phyloP scores from a whole-genome alignment of 495 filamentous ascomycete genomes.

The Penicillium coprophilum region DNA sequence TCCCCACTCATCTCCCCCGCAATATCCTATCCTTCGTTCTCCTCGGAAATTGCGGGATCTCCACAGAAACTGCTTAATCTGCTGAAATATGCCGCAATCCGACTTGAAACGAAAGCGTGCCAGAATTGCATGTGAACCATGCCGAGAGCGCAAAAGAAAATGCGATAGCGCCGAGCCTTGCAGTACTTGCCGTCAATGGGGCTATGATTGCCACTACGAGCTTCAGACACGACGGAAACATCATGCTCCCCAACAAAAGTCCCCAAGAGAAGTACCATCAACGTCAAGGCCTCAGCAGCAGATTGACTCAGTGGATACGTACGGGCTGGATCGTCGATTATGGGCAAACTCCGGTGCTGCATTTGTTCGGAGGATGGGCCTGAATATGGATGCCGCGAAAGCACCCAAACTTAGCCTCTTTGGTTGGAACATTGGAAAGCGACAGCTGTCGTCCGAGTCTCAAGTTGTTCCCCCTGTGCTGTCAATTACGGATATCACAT shows the following conservation, averaged over 20 bases:
- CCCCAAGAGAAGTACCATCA: not conserved
- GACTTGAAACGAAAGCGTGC: constrained; percentile 34
- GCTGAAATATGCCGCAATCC: not conserved
- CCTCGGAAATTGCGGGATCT: constrained; percentile 7
- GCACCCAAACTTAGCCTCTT: constrained; percentile 53
- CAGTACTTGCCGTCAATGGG: constrained; percentile 45
- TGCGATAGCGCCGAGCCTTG: constrained; percentile 49
- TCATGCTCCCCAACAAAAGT: not conserved
- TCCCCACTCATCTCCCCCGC: not conserved
- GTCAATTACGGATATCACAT: constrained; percentile 36
- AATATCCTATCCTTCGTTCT: not conserved
- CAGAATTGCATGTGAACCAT: constrained; percentile 48
- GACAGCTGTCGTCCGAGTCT: constrained; percentile 25
- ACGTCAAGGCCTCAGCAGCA: constrained; percentile 3
- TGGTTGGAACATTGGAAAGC: constrained; percentile 52
- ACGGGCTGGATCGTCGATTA: constrained; percentile 32
- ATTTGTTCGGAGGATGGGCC: constrained; percentile 49
- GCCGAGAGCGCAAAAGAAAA: constrained; percentile 50
- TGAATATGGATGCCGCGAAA: constrained; percentile 47
- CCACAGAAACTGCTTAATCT: not conserved
- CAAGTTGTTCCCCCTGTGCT: not conserved
- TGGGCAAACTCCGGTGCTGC: constrained; percentile 53
- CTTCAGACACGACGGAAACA: constrained; percentile 8
- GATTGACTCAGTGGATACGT: constrained; percentile 19
- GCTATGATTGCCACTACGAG: constrained; percentile 47